phyloP scores from a whole-genome alignment of 495 filamentous ascomycete species.

The Endocarpon pusillum region DNA sequence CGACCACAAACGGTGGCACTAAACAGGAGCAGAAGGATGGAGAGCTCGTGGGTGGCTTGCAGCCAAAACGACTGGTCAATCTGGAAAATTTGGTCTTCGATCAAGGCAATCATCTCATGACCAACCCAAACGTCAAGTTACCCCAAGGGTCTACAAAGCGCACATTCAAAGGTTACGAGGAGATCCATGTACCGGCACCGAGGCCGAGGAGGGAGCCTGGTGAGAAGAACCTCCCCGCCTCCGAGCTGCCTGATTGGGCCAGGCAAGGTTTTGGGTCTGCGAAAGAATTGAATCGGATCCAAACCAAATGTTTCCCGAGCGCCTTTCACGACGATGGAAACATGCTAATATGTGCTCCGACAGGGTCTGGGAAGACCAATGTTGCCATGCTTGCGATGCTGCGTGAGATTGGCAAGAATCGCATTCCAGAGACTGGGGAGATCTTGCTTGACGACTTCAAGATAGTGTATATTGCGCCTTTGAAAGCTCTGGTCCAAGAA shows the following conservation, averaged over 20 bases:
- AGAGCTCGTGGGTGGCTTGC: constrained; percentile 64
- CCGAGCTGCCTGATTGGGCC: constrained; percentile 86
- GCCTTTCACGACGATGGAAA: constrained; percentile 94
- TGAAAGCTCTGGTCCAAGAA: constrained; percentile 92
- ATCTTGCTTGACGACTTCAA: constrained; percentile 95
- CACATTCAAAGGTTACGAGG: constrained; percentile 93
- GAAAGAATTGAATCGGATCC: constrained; percentile 80
- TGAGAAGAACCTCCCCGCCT: constrained; percentile 63
- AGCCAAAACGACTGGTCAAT: constrained; percentile 76
- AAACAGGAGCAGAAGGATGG: constrained; percentile 40
- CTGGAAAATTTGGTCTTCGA: constrained; percentile 93
- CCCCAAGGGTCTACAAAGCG: constrained; percentile 89
- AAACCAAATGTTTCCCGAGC: constrained; percentile 77
- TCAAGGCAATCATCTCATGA: constrained; percentile 97
- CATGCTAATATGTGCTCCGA: constrained; percentile 93
- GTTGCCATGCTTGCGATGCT: constrained; percentile 95
- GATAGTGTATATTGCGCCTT: constrained; percentile 82
- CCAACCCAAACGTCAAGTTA: constrained; percentile 86
- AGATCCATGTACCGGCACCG: constrained; percentile 88
- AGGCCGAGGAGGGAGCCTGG: constrained; percentile 65
- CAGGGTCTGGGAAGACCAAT: constrained; percentile 96
- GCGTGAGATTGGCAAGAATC: constrained; percentile 90
- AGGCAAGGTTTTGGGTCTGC: constrained; percentile 64
- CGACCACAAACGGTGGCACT: constrained; percentile 26
- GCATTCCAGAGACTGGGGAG: constrained; percentile 69